phyloP scores from a whole-genome alignment of 306 rosid genomes.

The Vicia sativa region DNA sequence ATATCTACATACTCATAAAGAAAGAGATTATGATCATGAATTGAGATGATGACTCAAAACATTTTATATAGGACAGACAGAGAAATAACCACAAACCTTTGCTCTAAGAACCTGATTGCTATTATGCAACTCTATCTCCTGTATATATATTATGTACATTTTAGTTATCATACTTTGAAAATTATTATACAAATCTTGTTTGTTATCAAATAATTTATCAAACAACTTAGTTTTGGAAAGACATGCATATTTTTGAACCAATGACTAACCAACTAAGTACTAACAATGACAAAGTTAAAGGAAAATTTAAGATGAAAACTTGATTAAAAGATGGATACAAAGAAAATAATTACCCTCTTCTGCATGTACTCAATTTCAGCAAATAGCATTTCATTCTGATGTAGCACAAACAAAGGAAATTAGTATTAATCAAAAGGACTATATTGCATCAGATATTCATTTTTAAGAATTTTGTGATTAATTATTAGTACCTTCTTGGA shows the following conservation, averaged over 20 bases:
- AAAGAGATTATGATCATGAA: background rate
- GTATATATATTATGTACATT: conserved; percentile 31
- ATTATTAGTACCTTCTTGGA: conserved; percentile 67
- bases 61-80: background rate
- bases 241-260: background rate
- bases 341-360: conserved; percentile 49
- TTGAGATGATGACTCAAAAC: background rate
- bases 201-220: background rate
- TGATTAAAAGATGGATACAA: background rate
- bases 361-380: conserved; percentile 89
- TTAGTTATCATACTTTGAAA: conserved; percentile 10
- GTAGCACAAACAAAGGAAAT: conserved; percentile 31
- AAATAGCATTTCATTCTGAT: conserved; percentile 81
- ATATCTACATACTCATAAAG: conserved; percentile 49
- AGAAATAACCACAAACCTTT: conserved; percentile 51
- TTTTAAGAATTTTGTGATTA: background rate
- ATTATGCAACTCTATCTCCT: conserved; percentile 86
- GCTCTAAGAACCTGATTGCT: conserved; percentile 82
- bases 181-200: background rate
- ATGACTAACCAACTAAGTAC: background rate
- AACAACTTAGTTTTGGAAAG: background rate
- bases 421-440: conserved; percentile 7
- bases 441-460: background rate
- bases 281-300: background rate
- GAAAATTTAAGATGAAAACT: background rate